These are phyloP conservation scores for Viola pubescens DNA, from an alignment of 441 rosid genomes.

Conservation along the genomic window DNA sequence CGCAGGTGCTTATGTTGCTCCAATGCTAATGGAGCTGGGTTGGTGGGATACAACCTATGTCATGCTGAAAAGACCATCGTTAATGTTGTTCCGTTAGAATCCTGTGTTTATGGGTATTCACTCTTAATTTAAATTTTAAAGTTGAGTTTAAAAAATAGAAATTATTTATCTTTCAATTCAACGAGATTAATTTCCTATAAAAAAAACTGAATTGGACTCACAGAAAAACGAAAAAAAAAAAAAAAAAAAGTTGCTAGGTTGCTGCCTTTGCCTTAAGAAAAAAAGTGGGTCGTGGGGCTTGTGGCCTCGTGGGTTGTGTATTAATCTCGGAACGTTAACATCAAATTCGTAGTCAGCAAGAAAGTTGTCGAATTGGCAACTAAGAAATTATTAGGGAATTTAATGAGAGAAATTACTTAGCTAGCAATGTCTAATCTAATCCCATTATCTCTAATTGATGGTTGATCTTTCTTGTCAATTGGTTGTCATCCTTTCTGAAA, in stretches of 20 bases:
- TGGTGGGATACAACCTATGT: slow-evolving; percentile 32
- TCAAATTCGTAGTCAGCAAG: slow-evolving; percentile 15
- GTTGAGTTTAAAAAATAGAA: too few species aligned
- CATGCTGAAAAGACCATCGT: slow-evolving; percentile 28
- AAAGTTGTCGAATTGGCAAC: slow-evolving; percentile 15
- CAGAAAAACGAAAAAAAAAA: background rate
- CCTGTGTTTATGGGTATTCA: too few species aligned
- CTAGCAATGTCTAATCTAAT: slow-evolving; percentile 46
- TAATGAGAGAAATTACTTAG: slow-evolving; percentile 26
- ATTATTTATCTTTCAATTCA: too few species aligned
- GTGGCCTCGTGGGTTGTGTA: background rate
- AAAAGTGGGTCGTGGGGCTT: slow-evolving; percentile 16
- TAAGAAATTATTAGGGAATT: slow-evolving; percentile 31
- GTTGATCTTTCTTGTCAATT: slow-evolving; percentile 56
- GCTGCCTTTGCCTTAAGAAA: background rate
- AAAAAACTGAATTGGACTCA: too few species aligned
- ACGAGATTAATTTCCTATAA: too few species aligned
- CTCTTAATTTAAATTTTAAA: too few species aligned
- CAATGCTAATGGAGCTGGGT: slow-evolving; percentile 24
- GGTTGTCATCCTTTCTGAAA: slow-evolving; percentile 38
- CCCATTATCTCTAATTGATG: slow-evolving; percentile 37
- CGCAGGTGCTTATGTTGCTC: slow-evolving; percentile 45
- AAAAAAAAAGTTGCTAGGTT: background rate
- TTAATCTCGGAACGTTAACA: slow-evolving; percentile 22
- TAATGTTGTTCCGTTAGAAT: too few species aligned